phyloP scores from a whole-genome alignment of 1,284 basidiomycete genomes.

The Apiotrichum montevideense region DNA sequence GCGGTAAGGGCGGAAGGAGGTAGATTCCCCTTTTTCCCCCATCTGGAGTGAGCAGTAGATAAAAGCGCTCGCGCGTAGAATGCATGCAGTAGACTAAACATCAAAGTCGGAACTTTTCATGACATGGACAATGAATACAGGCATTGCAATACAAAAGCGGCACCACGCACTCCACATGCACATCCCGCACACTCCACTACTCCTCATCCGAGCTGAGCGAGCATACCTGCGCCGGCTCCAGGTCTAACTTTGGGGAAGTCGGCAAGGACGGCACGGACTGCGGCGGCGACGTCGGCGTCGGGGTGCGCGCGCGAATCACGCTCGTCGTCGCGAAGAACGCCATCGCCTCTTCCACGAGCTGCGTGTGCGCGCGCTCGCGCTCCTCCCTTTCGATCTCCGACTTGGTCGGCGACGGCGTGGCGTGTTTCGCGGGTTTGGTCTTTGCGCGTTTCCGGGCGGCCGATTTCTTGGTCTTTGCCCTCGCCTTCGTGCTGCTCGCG shows the following conservation, averaged over 20 bases:
- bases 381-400: neutral
- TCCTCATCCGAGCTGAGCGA: neutral
- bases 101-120: too few species aligned
- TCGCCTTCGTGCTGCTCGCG: neutral
- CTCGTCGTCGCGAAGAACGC: slow-evolving; percentile 37
- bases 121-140: too few species aligned
- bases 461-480: neutral
- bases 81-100: neutral
- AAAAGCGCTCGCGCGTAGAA: neutral
- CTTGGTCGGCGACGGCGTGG: neutral
- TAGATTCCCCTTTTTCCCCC: too few species aligned
- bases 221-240: too few species aligned
- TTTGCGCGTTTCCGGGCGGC: slow-evolving; percentile 1
- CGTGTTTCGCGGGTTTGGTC: neutral
- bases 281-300: neutral
- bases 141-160: too few species aligned
- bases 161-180: too few species aligned
- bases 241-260: neutral
- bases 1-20: neutral
- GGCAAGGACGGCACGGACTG: neutral
- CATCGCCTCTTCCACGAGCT: slow-evolving; percentile 19
- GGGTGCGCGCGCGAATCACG: slow-evolving; percentile 14
- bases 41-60: neutral
- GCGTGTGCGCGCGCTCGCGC: slow-evolving; percentile 7
- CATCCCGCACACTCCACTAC: too few species aligned